phyloP scores from a whole-genome alignment of 2,329 filamentous ascomycete genomes.

The Tolypocladium tundrense region DNA sequence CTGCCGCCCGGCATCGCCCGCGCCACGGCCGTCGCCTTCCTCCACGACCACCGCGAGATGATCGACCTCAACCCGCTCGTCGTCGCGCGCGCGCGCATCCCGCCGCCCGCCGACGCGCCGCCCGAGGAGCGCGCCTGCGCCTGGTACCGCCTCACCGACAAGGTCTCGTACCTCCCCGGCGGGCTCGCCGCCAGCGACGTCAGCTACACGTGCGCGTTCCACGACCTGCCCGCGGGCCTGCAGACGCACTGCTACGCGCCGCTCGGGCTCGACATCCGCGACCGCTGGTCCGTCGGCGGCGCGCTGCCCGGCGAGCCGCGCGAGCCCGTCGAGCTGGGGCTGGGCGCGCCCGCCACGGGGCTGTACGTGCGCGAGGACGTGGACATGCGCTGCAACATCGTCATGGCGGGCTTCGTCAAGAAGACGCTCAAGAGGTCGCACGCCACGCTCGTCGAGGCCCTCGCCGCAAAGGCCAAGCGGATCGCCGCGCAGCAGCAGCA shows the following conservation, averaged over 20 bases:
- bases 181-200: conserved; percentile 55
- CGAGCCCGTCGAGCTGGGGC: conserved; percentile 54
- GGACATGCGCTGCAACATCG: conserved; percentile 66
- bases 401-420: conserved; percentile 70
- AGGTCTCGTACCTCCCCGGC: conserved; percentile 64
- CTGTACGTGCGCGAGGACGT: conserved; percentile 81
- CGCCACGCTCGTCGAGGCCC: conserved; percentile 54
- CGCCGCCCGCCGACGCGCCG: conserved; percentile 54
- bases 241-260: conserved; percentile 81
- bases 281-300: conserved; percentile 68
- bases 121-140: conserved; percentile 60
- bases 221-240: conserved; percentile 61
- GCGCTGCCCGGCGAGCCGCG: conserved; percentile 59
- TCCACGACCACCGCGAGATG: conserved; percentile 73
- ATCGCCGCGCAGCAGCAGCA: background rate
- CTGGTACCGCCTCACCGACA: conserved; percentile 76
- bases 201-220: conserved; percentile 71
- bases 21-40: conserved; percentile 60
- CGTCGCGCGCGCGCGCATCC: conserved; percentile 57
- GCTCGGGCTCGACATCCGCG: conserved; percentile 67
- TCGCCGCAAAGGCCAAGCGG: conserved; percentile 26
- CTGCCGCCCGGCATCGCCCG: conserved; percentile 60
- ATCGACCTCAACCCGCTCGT: conserved; percentile 83
- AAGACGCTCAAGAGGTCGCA: conserved; percentile 73
- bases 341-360: conserved; percentile 55